phyloP scores from a whole-genome alignment of 306 rosid species.

The Acmispon strigosus region DNA sequence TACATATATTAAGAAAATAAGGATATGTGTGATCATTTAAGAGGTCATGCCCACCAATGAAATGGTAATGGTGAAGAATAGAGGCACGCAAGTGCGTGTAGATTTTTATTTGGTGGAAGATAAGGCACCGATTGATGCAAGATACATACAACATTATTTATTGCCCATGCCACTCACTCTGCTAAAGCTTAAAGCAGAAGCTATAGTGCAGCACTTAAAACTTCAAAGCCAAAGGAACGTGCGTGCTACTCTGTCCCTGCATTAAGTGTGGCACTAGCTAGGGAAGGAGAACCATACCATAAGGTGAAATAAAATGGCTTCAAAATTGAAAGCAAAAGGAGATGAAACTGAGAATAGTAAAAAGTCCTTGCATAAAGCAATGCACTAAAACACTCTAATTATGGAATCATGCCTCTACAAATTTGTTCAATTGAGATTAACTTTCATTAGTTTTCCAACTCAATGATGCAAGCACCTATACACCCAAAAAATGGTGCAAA shows the following conservation, averaged over 20 bases:
- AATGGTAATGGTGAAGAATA: background rate
- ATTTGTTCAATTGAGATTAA: background rate
- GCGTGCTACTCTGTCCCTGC: background rate
- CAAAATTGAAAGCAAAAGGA: background rate
- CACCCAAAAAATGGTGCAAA: no score
- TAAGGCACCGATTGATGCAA: slow-evolving; percentile 17
- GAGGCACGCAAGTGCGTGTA: background rate
- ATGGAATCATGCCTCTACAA: background rate
- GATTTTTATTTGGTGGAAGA: slow-evolving; percentile 14
- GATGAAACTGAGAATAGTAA: background rate
- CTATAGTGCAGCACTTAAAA: background rate
- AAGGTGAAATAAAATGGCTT: background rate
- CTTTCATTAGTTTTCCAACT: background rate
- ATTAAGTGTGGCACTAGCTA: background rate
- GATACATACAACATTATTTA: background rate
- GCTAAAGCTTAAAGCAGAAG: slow-evolving; percentile 2
- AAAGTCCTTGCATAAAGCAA: background rate
- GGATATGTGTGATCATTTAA: background rate
- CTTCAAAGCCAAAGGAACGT: background rate
- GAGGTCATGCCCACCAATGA: background rate
- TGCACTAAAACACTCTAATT: background rate
- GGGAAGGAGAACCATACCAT: slow-evolving; percentile 15
- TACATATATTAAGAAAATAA: background rate
- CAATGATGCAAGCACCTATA: background rate
- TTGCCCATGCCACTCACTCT: slow-evolving; percentile 15